Evolutionary conservation across 1,139 yeast species (phyloP), one percentile per base, ranked within the genome.

Genomic region (Taiozyma sp.): DNA sequence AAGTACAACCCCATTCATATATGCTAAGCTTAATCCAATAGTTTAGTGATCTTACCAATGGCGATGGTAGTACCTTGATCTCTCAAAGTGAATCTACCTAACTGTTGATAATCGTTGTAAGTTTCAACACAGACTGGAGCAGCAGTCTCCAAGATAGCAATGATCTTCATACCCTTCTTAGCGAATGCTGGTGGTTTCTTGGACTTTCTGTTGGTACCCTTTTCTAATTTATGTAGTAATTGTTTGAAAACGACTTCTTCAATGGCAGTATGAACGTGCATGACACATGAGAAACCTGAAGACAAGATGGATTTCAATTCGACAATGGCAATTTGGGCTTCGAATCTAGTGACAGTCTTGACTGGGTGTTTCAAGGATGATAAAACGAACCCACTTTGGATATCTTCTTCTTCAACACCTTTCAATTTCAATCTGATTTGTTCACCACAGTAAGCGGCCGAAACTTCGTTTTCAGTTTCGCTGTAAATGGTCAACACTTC

Each of bases 21-120:
- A 43, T 43, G 13, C 32, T 13, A 2, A 16, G 42, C 14, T 55
- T 62, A 68, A 48, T 71, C 76, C 61, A 85, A 75, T 59, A 86
- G 74, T 70, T 85, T 86, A 53, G 89, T 83, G 64, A 93, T 89
- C 74, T 91, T 91, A 73, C 99, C 99, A 71, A 93, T 95, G 59
- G 99, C 99, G 71, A 93, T 90, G 50, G 99, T 93, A 57, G 83
- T 83, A 68, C 99, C 99, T 75, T 93, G 98, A 72, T 93, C 99
- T 78, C 99, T 89, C 70, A 93, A 80, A 41, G 99, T 93, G 70
- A 93, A 93, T 72, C 99, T 85, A 68, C 99, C 99, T 64, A 93
- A 80, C 73, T 93, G 98, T 59, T 93, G 97, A 68, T 90, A 88
- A 66, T 88, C 95, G 58, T 77, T 83, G 68, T 86, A 93, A 48